These are phyloP conservation scores for Termitomyces sp. DNA, from an alignment of 768 basidiomycete species.

Conservation along the genomic window DNA sequence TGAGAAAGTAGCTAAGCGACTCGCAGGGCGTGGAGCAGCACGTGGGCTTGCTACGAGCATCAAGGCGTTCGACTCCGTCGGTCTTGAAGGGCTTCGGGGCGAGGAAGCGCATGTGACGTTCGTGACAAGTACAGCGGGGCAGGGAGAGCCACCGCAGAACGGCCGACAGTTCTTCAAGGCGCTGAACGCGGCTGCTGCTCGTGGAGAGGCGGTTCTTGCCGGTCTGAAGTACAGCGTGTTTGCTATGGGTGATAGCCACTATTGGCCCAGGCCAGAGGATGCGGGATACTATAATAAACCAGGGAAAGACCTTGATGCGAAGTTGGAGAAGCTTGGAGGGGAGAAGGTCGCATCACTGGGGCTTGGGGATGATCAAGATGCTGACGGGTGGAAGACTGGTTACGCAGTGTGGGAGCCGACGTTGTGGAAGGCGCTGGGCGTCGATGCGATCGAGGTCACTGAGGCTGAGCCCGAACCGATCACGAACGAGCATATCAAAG, in stretches of 20 bases:
- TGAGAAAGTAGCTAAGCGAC: slow-evolving; percentile 93
- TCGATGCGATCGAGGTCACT: slow-evolving; percentile 79
- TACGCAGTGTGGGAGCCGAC: slow-evolving; percentile 95
- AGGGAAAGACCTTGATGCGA: slow-evolving; percentile 81
- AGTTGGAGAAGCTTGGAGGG: slow-evolving; percentile 75
- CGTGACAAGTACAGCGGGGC: slow-evolving; percentile 90
- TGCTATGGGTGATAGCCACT: slow-evolving; percentile 96
- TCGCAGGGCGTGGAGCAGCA: slow-evolving; percentile 76
- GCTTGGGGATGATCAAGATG: slow-evolving; percentile 95
- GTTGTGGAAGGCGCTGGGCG: slow-evolving; percentile 92
- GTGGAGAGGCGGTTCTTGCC: slow-evolving; percentile 52
- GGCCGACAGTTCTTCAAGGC: slow-evolving; percentile 87
- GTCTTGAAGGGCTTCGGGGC: slow-evolving; percentile 65
- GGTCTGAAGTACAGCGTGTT: slow-evolving; percentile 82
- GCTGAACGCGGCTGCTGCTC: slow-evolving; percentile 56
- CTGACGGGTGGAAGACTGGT: slow-evolving; percentile 92
- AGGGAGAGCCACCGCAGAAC: slow-evolving; percentile 98
- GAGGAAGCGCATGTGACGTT: slow-evolving; percentile 73
- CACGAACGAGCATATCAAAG: slow-evolving; percentile 99
- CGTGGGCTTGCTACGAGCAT: slow-evolving; percentile 76
- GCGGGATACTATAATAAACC: slow-evolving; percentile 99
- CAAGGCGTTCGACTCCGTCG: slow-evolving; percentile 75
- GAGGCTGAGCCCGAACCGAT: slow-evolving; percentile 96
- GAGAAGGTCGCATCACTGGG: slow-evolving; percentile 71
- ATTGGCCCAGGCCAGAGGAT: slow-evolving; percentile 97